Percentiles rank a stretch among this genome's conserved stretches.
Conservation (phyloP, 2,329 filamentous ascomycete species). For the Boeremia exigua region DNA sequence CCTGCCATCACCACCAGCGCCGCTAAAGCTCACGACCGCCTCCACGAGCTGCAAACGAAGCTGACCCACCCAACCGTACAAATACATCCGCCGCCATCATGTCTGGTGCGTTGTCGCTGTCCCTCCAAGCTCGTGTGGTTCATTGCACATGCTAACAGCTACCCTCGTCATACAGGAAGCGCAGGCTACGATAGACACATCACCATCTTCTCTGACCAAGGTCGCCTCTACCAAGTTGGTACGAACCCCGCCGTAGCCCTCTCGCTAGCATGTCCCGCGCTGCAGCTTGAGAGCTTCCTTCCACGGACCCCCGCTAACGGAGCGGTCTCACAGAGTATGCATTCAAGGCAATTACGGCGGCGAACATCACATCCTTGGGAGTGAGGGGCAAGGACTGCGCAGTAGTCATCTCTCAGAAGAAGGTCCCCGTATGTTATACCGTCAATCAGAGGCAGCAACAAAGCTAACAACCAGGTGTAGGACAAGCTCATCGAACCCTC, state of each 20-base stretch:
- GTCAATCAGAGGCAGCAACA: conserved; percentile 1
- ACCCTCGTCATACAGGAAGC: conserved; percentile 39
- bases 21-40: conserved; percentile 38
- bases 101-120: conserved; percentile 46
- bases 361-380: conserved; percentile 98
- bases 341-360: conserved; percentile 99
- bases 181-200: conserved; percentile 96
- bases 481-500: conserved; percentile 98
- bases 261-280: not conserved
- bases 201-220: conserved; percentile 99
- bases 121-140: conserved; percentile 21
- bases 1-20: conserved; percentile 30
- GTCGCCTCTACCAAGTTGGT: conserved; percentile 99
- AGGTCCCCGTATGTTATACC: conserved; percentile 81
- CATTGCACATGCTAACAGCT: conserved; percentile 37
- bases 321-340: conserved; percentile 80
- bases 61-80: conserved; percentile 35
- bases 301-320: conserved; percentile 24
- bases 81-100: conserved; percentile 45
- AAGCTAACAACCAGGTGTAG: conserved; percentile 55
- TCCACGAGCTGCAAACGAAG: conserved; percentile 36
- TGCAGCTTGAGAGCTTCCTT: conserved; percentile 1
- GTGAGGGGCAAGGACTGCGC: conserved; percentile 96
- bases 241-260: conserved; percentile 50
- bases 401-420: conserved; percentile 98